These are phyloP conservation scores for Zygosaccharomyces pseudorouxii DNA, from an alignment of 805 yeast species.

Conservation along the genomic window DNA sequence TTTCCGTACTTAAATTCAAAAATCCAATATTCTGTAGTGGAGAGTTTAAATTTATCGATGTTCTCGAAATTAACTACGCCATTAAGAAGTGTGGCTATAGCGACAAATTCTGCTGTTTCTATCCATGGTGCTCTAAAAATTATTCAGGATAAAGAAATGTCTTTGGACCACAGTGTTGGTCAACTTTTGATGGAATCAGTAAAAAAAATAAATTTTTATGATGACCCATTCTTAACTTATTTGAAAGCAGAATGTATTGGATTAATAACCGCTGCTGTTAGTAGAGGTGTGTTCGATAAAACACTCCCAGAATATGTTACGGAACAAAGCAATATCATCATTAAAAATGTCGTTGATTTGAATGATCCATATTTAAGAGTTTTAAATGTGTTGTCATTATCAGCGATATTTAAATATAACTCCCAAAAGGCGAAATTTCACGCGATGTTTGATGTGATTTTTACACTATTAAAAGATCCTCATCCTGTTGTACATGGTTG, in stretches of 20 bases:
- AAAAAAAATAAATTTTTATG: slow-evolving; percentile 39
- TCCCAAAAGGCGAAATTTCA: slow-evolving; percentile 38
- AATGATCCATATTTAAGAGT: slow-evolving; percentile 62
- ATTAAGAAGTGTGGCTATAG: slow-evolving; percentile 44
- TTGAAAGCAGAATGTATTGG: slow-evolving; percentile 59
- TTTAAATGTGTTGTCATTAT: slow-evolving; percentile 47
- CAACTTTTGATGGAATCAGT: slow-evolving; percentile 48
- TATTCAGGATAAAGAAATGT: slow-evolving; percentile 20
- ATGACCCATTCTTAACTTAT: slow-evolving; percentile 40
- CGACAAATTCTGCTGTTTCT: slow-evolving; percentile 60
- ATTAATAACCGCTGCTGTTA: slow-evolving; percentile 38
- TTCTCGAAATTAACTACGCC: slow-evolving; percentile 38
- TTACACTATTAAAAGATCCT: slow-evolving; percentile 67
- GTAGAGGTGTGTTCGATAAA: slow-evolving; percentile 13
- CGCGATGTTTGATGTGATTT: slow-evolving; percentile 50
- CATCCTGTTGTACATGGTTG: slow-evolving; percentile 80
- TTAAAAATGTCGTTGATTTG: slow-evolving; percentile 62
- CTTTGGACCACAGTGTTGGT: slow-evolving; percentile 39
- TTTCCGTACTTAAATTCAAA: slow-evolving; percentile 70
- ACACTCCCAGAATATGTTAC: slow-evolving; percentile 19
- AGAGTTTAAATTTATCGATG: slow-evolving; percentile 59
- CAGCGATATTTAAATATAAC: slow-evolving; percentile 42
- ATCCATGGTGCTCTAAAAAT: slow-evolving; percentile 46
- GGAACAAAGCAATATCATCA: slow-evolving; percentile 47
- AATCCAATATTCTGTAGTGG: slow-evolving; percentile 84